A percentile compares a stretch with the other conserved stretches of the same genome.
Conservation (phyloP, 2,329 filamentous ascomycete genomes). For the Curvularia spicifera region DNA sequence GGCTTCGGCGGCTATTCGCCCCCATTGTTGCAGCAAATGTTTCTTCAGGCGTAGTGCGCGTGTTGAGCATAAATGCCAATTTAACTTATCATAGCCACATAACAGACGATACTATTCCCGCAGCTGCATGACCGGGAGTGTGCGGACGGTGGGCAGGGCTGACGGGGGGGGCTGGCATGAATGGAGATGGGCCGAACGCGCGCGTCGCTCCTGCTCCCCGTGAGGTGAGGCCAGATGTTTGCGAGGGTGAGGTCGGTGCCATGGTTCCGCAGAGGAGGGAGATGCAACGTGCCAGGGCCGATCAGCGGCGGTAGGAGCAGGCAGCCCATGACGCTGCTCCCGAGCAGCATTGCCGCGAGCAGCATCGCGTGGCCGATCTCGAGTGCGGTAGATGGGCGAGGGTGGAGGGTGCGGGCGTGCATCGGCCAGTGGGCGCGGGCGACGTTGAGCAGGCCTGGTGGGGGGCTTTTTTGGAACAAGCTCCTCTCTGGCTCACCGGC, state of each 20-base stretch:
- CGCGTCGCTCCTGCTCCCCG: not conserved
- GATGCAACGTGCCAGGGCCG: constrained; percentile 27
- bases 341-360: constrained; percentile 35
- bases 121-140: not conserved
- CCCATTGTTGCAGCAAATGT: constrained; percentile 18
- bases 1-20: constrained; percentile 28
- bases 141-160: constrained; percentile 24
- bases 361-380: constrained; percentile 35
- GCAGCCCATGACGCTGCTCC: constrained; percentile 32
- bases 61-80: constrained; percentile 37
- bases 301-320: constrained; percentile 33
- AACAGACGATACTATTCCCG: constrained; percentile 16
- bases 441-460: constrained; percentile 30
- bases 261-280: constrained; percentile 32
- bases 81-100: constrained; percentile 30
- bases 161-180: constrained; percentile 22
- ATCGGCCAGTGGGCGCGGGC: constrained; percentile 32
- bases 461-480: constrained; percentile 44
- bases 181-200: constrained; percentile 20
- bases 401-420: constrained; percentile 24
- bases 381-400: constrained; percentile 26
- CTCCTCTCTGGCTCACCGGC: constrained; percentile 23
- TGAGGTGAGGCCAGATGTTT: constrained; percentile 21
- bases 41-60: constrained; percentile 34
- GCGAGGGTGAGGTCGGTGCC: constrained; percentile 17